phyloP scores from a whole-genome alignment of 2,329 filamentous ascomycete species.

The Penicillium sp. region DNA sequence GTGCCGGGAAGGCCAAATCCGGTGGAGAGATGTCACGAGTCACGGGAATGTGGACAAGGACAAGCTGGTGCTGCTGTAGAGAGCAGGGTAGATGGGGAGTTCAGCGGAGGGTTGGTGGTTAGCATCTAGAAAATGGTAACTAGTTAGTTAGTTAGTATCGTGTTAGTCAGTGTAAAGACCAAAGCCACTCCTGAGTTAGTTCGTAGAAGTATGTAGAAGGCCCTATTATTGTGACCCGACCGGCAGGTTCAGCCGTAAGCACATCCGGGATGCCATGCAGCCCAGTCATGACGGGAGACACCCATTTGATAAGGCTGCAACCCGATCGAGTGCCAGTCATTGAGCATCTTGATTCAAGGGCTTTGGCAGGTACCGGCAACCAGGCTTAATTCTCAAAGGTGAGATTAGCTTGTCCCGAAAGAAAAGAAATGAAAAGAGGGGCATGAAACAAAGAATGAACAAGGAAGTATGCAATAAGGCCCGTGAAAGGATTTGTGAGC shows the following conservation, averaged over 20 bases:
- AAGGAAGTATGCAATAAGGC: neutral
- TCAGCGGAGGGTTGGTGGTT: neutral
- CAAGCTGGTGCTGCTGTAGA: neutral
- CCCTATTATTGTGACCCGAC: conserved; percentile 3
- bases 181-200: neutral
- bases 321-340: conserved; percentile 10
- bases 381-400: neutral
- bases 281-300: conserved; percentile 5
- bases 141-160: too few relatives aligned
- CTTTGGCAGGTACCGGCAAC: neutral
- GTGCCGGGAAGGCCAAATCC: conserved; percentile 24
- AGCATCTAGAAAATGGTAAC: conserved; percentile 22
- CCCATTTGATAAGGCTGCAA: conserved; percentile 17
- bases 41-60: neutral
- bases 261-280: conserved; percentile 15
- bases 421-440: neutral
- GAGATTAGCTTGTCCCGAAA: neutral
- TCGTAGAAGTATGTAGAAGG: neutral
- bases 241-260: conserved; percentile 18
- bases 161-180: conserved; percentile 7
- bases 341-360: conserved; percentile 7
- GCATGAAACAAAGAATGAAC: conserved; percentile 1
- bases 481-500: neutral
- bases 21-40: conserved; percentile 17
- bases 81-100: too few relatives aligned